Percentiles rank a stretch among this genome's conserved stretches.
phyloP scores from a whole-genome alignment of 2,329 filamentous ascomycete genomes.

The Claviceps cyperi region DNA sequence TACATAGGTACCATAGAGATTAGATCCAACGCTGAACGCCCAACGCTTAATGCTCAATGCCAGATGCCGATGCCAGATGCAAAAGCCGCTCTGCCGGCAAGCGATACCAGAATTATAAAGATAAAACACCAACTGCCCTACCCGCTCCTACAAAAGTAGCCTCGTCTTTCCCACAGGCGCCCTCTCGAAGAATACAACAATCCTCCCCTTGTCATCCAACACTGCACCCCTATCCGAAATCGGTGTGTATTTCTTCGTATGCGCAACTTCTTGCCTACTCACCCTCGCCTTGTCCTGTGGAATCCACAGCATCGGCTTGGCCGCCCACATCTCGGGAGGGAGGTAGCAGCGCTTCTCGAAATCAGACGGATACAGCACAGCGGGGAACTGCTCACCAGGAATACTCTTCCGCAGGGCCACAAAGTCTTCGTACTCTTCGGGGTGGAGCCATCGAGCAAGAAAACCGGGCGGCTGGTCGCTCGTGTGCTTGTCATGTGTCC shows the following conservation, averaged over 20 bases:
- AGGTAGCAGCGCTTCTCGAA: constrained; percentile 44
- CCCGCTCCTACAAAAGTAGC: constrained; percentile 22
- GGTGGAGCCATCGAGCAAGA: constrained; percentile 57
- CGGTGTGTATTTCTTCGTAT: constrained; percentile 55
- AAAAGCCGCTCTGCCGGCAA: background rate
- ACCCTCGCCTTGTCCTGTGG: constrained; percentile 62
- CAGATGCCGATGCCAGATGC: background rate
- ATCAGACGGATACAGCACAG: constrained; percentile 33
- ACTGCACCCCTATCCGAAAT: constrained; percentile 50
- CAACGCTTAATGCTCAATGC: background rate
- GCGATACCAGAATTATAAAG: background rate
- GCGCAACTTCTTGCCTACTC: constrained; percentile 60
- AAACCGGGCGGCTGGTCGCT: constrained; percentile 29
- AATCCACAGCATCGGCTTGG: constrained; percentile 65
- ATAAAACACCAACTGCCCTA: background rate
- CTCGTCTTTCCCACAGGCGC: constrained; percentile 22
- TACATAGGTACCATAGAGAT: too few species aligned
- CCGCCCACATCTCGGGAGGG: constrained; percentile 47
- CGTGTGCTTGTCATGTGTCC: constrained; percentile 13
- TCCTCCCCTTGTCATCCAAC: constrained; percentile 19
- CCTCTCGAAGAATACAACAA: constrained; percentile 22
- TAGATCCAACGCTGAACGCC: too few species aligned
- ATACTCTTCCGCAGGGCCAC: constrained; percentile 53
- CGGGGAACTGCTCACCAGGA: constrained; percentile 34
- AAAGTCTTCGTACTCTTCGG: constrained; percentile 65